phyloP scores from a whole-genome alignment of 1,139 yeast species.

The Saccharomycopsis hybrid region DNA sequence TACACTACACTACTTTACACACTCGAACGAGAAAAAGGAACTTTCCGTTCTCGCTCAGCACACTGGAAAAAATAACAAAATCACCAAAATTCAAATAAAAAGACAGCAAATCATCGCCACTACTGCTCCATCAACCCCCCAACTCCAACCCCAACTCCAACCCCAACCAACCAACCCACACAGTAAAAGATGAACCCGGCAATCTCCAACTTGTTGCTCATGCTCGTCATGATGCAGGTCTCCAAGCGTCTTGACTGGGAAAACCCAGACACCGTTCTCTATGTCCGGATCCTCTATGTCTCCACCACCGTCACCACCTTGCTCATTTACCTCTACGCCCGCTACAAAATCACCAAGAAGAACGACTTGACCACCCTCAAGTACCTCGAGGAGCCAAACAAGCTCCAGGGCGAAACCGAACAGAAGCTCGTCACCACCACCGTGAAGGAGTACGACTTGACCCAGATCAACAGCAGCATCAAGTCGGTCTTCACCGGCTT shows the following conservation, averaged over 20 bases:
- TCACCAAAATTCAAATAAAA: too few species aligned
- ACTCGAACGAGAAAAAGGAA: too few species aligned
- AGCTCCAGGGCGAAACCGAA: conserved; percentile 71
- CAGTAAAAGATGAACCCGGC: conserved; percentile 65
- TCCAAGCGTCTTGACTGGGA: conserved; percentile 88
- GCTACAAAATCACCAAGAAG: conserved; percentile 56
- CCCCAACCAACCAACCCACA: neutral
- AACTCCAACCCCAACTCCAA: neutral
- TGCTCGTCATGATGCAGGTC: conserved; percentile 97
- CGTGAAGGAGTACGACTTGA: conserved; percentile 87
- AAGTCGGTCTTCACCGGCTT: conserved; percentile 81
- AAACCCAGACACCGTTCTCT: conserved; percentile 67
- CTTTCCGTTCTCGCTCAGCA: too few species aligned
- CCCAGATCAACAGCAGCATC: conserved; percentile 73
- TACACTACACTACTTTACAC: too few species aligned
- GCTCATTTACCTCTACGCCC: conserved; percentile 58
- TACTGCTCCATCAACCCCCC: neutral
- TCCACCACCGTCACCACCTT: conserved; percentile 63
- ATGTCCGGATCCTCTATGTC: conserved; percentile 70
- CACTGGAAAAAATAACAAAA: too few species aligned
- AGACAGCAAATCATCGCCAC: too few species aligned
- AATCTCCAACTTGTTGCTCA: conserved; percentile 74
- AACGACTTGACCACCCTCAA: conserved; percentile 91
- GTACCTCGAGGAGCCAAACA: conserved; percentile 80
- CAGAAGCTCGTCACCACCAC: conserved; percentile 78